Base-by-base conservation (phyloP, 345 rosid species). In the Bruguiera gymnorhiza region DNA sequence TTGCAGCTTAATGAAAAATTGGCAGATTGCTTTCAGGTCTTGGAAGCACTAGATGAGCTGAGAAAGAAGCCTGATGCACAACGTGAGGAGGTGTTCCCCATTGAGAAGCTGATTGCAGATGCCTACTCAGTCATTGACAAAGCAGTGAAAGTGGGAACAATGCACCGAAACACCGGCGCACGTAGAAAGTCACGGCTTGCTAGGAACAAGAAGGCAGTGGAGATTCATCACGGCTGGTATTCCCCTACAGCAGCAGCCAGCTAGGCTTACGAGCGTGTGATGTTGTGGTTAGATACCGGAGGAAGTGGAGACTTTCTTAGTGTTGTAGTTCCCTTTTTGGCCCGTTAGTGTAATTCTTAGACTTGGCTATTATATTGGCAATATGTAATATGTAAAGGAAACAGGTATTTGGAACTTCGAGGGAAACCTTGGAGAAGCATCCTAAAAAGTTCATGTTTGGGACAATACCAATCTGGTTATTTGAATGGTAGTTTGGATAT, bases 191-290 rank as follows among this genome's bases (percentile, higher is more conserved):
- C 99, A 15, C 82, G 92, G 39, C 90, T 95, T 32, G 99, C 99
- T 26, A 72, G 97, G 78, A 89, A 91, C 75, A 95, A 95, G 83
- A 91, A 84, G 82, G 86, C 88, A 18, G 92, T 91, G 20, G 93
- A 86, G 78, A 87, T 95, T 67, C 97, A 87, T 78, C 97, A 85
- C 59, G 93, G 92, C 66, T 95, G 97, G 97, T 94, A 89, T 48
- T 73, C 83, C 62, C 96, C 98, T n/a, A 83, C 73, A 23, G 51
- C 70, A 2, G 24, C 60, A 7, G 43, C 81, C 3, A 57, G 67
- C 74, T 50, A 84, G 78, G 60, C 11, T 55, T 55, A 21, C 6
- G 16, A 43, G 50, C 5, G 18, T 13, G 50, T 11, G 15, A 39
- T 11, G 50, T 43, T 43, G 50, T 43, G 50, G 5, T 8, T 7